Evolutionary conservation across 2,329 filamentous ascomycete species (phyloP).

Genomic region (Epichloe gansuensis): DNA sequence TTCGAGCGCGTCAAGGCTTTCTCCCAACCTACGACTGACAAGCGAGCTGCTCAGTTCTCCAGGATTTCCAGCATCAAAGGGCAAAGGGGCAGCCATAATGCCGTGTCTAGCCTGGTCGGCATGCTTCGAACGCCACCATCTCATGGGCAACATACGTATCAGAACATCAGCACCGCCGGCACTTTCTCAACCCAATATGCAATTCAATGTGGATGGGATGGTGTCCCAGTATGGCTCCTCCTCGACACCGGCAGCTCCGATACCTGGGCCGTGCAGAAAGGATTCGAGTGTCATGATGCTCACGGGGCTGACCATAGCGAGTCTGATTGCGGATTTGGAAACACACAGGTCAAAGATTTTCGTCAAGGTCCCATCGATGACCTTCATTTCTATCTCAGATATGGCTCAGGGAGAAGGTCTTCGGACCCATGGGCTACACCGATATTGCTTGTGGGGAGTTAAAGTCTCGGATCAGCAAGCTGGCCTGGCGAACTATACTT

Average conservation of each 20-base stretch:
- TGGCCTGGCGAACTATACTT: slow-evolving; percentile 35
- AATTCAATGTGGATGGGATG: slow-evolving; percentile 28
- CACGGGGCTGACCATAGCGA: slow-evolving; percentile 19
- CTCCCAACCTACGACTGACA: slow-evolving; percentile 16
- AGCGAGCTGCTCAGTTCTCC: slow-evolving; percentile 19
- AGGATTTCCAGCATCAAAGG: slow-evolving; percentile 20
- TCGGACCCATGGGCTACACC: slow-evolving; percentile 34
- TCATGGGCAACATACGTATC: slow-evolving; percentile 14
- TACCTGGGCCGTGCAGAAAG: slow-evolving; percentile 32
- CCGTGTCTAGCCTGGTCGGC: slow-evolving; percentile 18
- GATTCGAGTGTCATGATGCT: slow-evolving; percentile 31
- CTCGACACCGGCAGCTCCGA: slow-evolving; percentile 41
- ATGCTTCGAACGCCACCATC: slow-evolving; percentile 9
- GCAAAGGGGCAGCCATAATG: slow-evolving; percentile 13
- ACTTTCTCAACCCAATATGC: slow-evolving; percentile 30
- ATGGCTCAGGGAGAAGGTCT: slow-evolving; percentile 36
- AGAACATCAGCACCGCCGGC: slow-evolving; percentile 27
- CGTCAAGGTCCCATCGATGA: slow-evolving; percentile 24
- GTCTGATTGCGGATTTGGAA: slow-evolving; percentile 29
- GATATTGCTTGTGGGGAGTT: slow-evolving; percentile 35
- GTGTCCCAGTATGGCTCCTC: slow-evolving; percentile 26
- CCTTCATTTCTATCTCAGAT: slow-evolving; percentile 34
- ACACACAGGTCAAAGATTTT: slow-evolving; percentile 26
- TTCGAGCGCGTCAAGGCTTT: slow-evolving; percentile 23
- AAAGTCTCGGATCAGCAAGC: slow-evolving; percentile 33